These are phyloP conservation scores for Chenopodium quinoa DNA, from an alignment of 148 eudicot species.

Conservation along the genomic window DNA sequence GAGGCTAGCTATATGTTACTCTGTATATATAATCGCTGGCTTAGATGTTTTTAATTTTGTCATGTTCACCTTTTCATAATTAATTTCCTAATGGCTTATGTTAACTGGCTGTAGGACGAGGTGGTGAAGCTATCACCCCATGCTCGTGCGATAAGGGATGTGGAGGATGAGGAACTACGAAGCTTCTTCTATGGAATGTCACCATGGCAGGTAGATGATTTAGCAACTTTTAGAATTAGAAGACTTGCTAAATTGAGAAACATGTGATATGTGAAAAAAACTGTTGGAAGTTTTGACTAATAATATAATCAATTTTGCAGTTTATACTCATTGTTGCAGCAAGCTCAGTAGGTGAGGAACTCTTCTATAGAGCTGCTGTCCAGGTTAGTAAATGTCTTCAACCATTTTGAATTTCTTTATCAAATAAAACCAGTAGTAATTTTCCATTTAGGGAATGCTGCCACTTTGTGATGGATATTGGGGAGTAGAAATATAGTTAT, in stretches of 20 bases:
- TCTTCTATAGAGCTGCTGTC: constrained; percentile 96
- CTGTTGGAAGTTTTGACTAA: constrained; percentile 16
- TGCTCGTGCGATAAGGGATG: constrained; percentile 99
- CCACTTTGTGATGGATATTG: not conserved
- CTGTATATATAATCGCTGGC: not conserved
- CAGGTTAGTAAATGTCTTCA: constrained; percentile 54
- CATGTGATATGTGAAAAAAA: not conserved
- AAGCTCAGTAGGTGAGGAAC: constrained; percentile 98
- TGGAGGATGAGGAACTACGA: constrained; percentile 91
- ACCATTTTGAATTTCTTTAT: not conserved
- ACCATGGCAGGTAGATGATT: constrained; percentile 85
- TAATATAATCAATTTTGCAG: constrained; percentile 37
- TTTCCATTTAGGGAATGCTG: not conserved
- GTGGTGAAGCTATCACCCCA: constrained; percentile 95
- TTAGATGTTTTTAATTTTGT: too few species aligned
- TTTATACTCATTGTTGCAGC: constrained; percentile 90
- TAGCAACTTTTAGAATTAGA: not conserved
- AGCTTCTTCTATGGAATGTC: constrained; percentile 98
- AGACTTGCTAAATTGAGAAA: not conserved
- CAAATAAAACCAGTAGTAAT: not conserved
- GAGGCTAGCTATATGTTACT: not conserved
- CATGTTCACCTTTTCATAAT: not conserved
- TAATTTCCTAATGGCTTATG: not conserved
- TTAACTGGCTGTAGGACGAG: constrained; percentile 65
- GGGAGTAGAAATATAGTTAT: not conserved